Evolutionary conservation across 768 basidiomycete species (phyloP), one percentile per base, ranked within the genome.

Genomic region (Lentinula raphanica): DNA sequence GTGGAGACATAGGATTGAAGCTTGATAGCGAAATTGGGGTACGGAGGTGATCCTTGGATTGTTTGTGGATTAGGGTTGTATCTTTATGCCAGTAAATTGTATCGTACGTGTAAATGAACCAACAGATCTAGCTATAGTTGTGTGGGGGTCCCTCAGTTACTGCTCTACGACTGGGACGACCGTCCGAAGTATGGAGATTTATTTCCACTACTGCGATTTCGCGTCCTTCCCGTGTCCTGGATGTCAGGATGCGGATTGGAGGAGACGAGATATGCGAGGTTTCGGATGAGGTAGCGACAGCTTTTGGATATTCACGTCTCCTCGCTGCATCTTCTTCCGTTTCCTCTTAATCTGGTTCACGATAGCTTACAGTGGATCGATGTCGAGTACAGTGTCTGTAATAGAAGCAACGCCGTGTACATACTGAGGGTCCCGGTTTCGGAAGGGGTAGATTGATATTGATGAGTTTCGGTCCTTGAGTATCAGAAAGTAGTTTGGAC

Each of bases 1-100:
- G 74, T 79, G 15, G 90, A 92, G 69, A 80, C 77, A 23, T 32
- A 46, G 56, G 32, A 17, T 5, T 49, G 48, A 35, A 23, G 36
- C 13, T n/a, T n/a, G n/a, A n/a, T 53, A 29, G 48, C 31, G 27
- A 49, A 21, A n/a, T 48, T 25, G 46, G 46, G 46, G 21, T n/a
- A n/a, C n/a, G 25, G n/a, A 13, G 46, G 21, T 28, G 23, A 25
- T 48, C 25, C 9, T 49, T 17, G n/a, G 17, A 29, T 49, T 17
- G n/a, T 13, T 49, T 29, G 27, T 49, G 48, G 48, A 28, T 19
- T 7, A 21, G 48, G 31, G 48, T 13, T 49, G 13, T n/a, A n/a
- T n/a, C 23, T n/a, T 44, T 44, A 44, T 44, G 11, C 12, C 42
- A 44, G 23, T 44, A 44, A 44, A 9, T 21, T 21, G 42, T 44